phyloP scores from a whole-genome alignment of 1,139 yeast genomes.

The Suhomyces chickasaworum region DNA sequence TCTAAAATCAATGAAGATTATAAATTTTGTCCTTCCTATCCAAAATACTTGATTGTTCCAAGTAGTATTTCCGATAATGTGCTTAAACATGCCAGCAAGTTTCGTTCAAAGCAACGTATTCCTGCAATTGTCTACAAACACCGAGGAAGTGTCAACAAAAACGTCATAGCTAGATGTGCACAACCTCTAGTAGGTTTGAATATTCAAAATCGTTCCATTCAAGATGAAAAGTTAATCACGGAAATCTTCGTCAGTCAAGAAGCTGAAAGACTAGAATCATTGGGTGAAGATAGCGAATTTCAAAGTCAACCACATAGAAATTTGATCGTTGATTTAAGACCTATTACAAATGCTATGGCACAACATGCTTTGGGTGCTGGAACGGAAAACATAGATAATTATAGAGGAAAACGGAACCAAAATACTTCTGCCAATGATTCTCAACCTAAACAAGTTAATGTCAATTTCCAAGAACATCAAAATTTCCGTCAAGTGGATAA shows the following conservation, averaged over 20 bases:
- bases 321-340: conserved; percentile 86
- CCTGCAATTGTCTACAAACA: conserved; percentile 84
- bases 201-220: conserved; percentile 77
- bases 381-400: conserved; percentile 87
- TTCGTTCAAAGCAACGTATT: conserved; percentile 80
- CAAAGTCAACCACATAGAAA: conserved; percentile 56
- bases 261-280: conserved; percentile 27
- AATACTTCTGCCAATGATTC: conserved; percentile 15
- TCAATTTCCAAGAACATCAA: conserved; percentile 11
- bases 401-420: conserved; percentile 41
- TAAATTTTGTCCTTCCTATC: conserved; percentile 76
- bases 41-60: conserved; percentile 69
- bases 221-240: conserved; percentile 79
- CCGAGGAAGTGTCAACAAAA: conserved; percentile 55
- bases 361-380: conserved; percentile 98
- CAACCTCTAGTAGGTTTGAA: conserved; percentile 93
- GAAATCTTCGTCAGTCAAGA: conserved; percentile 65
- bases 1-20: conserved; percentile 66
- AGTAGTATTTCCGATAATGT: conserved; percentile 76
- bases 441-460: conserved; percentile 11
- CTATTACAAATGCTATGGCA: conserved; percentile 92
- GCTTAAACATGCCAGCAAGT: conserved; percentile 78
- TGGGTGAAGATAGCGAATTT: conserved; percentile 24
- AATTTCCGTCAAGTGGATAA: conserved; percentile 44
- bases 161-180: conserved; percentile 84